Conservation (phyloP, 2,329 filamentous ascomycete genomes). For the Diaporthe capsici region DNA sequence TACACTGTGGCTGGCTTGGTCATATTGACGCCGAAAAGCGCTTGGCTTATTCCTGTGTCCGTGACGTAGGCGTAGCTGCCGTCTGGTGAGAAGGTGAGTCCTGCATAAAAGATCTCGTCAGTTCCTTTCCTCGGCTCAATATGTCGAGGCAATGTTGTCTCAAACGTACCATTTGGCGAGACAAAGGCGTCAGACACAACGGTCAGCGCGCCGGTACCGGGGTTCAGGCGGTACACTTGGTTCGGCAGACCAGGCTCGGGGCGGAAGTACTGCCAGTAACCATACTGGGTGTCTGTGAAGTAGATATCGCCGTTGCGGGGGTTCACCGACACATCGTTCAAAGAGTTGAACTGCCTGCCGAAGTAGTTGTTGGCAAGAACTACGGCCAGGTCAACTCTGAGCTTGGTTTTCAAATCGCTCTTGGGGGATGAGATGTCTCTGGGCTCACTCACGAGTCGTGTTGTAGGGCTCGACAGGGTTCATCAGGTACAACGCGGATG, state of each 20-base stretch:
- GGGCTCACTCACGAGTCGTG: conserved; percentile 55
- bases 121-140: too few relatives aligned
- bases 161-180: conserved; percentile 63
- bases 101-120: conserved; percentile 45
- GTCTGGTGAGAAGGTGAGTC: conserved; percentile 69
- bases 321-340: conserved; percentile 70
- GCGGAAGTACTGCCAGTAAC: conserved; percentile 70
- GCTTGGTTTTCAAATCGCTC: background rate
- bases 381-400: background rate
- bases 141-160: background rate
- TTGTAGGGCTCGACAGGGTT: conserved; percentile 63
- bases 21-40: conserved; percentile 56
- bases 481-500: conserved; percentile 54
- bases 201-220: conserved; percentile 62
- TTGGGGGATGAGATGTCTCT: too few relatives aligned
- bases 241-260: conserved; percentile 65
- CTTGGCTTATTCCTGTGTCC: conserved; percentile 65
- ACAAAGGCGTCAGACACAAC: conserved; percentile 71
- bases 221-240: conserved; percentile 71
- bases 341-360: conserved; percentile 70
- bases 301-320: conserved; percentile 69
- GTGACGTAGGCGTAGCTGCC: conserved; percentile 67
- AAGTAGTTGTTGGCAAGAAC: conserved; percentile 71
- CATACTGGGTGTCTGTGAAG: conserved; percentile 74
- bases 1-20: conserved; percentile 60